Base-by-base conservation (phyloP, 2,329 filamentous ascomycete species). In the Polychaeton citri region DNA sequence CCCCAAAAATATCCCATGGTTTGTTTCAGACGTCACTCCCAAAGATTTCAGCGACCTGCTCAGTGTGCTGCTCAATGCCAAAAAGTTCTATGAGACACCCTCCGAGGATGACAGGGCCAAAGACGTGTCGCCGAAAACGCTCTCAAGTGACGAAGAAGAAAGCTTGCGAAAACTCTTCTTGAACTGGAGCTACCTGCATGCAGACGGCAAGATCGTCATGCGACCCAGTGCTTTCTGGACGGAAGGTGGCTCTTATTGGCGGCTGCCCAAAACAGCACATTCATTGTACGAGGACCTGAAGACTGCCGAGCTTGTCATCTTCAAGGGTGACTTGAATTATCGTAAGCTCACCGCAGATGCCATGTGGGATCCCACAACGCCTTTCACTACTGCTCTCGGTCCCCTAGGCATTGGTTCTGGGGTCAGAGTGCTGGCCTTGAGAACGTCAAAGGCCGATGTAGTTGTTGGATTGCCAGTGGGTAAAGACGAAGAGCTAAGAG, bases 281-380 rank as follows among this genome's bases (percentile, higher is more conserved):
- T 69, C 72, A 19, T 63, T 98, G 9, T 71, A 75, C 35, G 71
- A 82, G 5, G 88, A 96, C 52, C 62, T 98, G 38, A 79, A 86
- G 64, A 63, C 75, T 42, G 83, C 81, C 45, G 83, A 94, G 57
- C 67, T 98, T 13, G 84, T 94, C 9, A 76, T 98, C 38, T 96
- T 96, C 68, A 98, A 98, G 67, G 90, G 90, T 2, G 90, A 98
- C 55, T 58, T 98, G 48, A 98, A 98, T 63, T 98, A 96, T 60
- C 71, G 90, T 42, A 98, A 98, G 60, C 60, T 98, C 46, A 86
- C 81, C 19, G 81, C 76, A 33, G 90, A 98, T 67, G 77, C 72
- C 19, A 66, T 67, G 39, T 98, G 90, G 90, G 76, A 86, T 47
- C 71, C 88, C 2, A 85, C 86, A 0, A 96, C 88, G 1, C 78